Conservation (phyloP, 805 yeast genomes). For the Candida hungchunana region DNA sequence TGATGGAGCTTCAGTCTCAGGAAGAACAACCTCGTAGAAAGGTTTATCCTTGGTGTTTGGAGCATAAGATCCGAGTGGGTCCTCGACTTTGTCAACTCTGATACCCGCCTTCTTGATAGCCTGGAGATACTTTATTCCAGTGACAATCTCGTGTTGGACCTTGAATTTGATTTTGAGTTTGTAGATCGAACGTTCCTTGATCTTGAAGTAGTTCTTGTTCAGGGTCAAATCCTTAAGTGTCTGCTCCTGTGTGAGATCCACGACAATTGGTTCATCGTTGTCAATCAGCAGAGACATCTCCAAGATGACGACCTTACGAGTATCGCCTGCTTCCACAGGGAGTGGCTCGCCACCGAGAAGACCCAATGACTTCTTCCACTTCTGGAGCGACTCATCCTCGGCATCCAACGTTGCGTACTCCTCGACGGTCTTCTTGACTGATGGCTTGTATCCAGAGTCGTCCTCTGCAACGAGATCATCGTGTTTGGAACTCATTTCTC, state of each 20-base stretch:
- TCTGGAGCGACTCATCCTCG: slow-evolving; percentile 82
- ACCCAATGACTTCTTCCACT: slow-evolving; percentile 90
- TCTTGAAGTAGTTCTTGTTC: slow-evolving; percentile 61
- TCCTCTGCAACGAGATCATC: slow-evolving; percentile 60
- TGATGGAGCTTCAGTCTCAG: slow-evolving; percentile 83
- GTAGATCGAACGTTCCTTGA: slow-evolving; percentile 76
- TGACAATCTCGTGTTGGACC: slow-evolving; percentile 85
- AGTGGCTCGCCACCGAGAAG: slow-evolving; percentile 53
- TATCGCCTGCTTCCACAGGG: slow-evolving; percentile 63
- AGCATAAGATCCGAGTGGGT: slow-evolving; percentile 86
- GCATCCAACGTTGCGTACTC: slow-evolving; percentile 84
- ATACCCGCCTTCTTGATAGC: slow-evolving; percentile 84
- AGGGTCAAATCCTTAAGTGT: slow-evolving; percentile 44
- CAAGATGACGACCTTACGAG: slow-evolving; percentile 71
- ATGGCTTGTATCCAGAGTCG: slow-evolving; percentile 49
- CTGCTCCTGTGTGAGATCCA: slow-evolving; percentile 61
- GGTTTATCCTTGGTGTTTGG: slow-evolving; percentile 84
- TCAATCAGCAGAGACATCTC: slow-evolving; percentile 70
- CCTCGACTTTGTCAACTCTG: slow-evolving; percentile 79
- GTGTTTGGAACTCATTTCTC: slow-evolving; percentile 14
- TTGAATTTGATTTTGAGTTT: slow-evolving; percentile 71
- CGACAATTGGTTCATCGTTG: slow-evolving; percentile 64
- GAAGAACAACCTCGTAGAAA: slow-evolving; percentile 56
- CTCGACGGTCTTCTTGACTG: slow-evolving; percentile 68
- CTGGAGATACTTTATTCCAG: slow-evolving; percentile 85